A percentile compares a stretch with the other conserved stretches of the same genome.
Evolutionary conservation across 1,284 basidiomycete species (phyloP).

Genomic region (Peniophora sp.): DNA sequence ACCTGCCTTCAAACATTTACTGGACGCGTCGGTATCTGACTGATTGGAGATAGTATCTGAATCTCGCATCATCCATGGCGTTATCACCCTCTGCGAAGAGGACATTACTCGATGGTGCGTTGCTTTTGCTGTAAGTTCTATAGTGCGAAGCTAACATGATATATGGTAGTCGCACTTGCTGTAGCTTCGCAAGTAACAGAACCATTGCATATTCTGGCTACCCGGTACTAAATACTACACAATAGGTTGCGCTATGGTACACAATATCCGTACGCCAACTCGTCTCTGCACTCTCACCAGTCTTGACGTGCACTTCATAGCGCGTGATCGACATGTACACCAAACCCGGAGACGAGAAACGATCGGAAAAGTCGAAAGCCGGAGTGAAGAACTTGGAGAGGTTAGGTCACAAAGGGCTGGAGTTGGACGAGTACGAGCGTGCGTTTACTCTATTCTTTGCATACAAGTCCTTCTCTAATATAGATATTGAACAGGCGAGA

Average conservation of each 20-base stretch:
- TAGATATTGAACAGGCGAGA: slow-evolving; percentile 48
- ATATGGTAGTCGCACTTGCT: slow-evolving; percentile 46
- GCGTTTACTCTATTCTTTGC: slow-evolving; percentile 19
- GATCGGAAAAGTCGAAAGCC: slow-evolving; percentile 61
- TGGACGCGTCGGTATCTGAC: too few relatives aligned
- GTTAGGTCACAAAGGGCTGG: slow-evolving; percentile 63
- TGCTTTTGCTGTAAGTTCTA: background rate
- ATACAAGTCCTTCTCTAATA: background rate
- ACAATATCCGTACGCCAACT: slow-evolving; percentile 23
- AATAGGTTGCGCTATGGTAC: slow-evolving; percentile 43
- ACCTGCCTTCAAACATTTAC: too few relatives aligned
- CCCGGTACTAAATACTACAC: slow-evolving; percentile 5
- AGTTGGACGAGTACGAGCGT: slow-evolving; percentile 80
- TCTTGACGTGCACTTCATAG: slow-evolving; percentile 16
- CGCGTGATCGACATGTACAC: slow-evolving; percentile 39
- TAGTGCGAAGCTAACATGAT: background rate
- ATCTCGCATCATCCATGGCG: slow-evolving; percentile 6
- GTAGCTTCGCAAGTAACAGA: slow-evolving; percentile 51
- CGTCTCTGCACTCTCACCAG: background rate
- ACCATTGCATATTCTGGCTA: slow-evolving; percentile 13
- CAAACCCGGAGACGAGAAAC: slow-evolving; percentile 44
- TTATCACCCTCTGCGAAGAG: slow-evolving; percentile 12
- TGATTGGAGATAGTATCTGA: too few relatives aligned
- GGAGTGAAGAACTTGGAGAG: slow-evolving; percentile 57
- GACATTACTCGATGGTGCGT: slow-evolving; percentile 11